phyloP scores from a whole-genome alignment of 768 basidiomycete species.

The Boletus sp. region DNA sequence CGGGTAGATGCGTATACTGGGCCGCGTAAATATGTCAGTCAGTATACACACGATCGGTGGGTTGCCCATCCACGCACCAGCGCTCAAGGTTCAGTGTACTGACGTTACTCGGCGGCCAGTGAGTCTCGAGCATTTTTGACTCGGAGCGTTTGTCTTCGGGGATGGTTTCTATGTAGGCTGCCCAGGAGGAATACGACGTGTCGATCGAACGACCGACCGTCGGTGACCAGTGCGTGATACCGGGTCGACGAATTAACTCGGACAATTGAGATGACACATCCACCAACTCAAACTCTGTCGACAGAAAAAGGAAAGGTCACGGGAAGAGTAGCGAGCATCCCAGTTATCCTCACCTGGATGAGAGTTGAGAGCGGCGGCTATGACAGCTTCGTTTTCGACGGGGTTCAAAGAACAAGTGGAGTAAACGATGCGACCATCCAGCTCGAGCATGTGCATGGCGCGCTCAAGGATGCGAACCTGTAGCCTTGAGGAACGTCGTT shows the following conservation, averaged over 20 bases:
- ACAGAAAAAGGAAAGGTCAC: background rate
- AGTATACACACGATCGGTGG: background rate
- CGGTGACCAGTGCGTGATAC: conserved; percentile 76
- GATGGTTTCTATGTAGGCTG: conserved; percentile 52
- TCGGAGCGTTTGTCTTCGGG: conserved; percentile 46
- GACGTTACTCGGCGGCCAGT: conserved; percentile 78
- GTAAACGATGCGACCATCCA: conserved; percentile 89
- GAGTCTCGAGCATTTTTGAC: conserved; percentile 62
- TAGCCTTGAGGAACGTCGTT: conserved; percentile 48
- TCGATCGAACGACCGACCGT: conserved; percentile 53
- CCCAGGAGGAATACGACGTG: conserved; percentile 56
- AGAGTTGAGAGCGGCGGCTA: conserved; percentile 74
- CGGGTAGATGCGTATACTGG: conserved; percentile 85
- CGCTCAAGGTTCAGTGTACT: conserved; percentile 59
- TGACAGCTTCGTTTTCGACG: conserved; percentile 94
- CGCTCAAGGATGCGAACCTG: conserved; percentile 91
- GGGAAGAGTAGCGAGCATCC: background rate
- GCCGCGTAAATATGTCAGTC: background rate
- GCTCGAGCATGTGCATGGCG: conserved; percentile 82
- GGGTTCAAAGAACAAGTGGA: conserved; percentile 98
- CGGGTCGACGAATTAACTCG: conserved; percentile 69
- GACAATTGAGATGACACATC: conserved; percentile 74
- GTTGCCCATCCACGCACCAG: conserved; percentile 50
- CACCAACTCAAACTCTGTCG: conserved; percentile 68
- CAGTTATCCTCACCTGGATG: conserved; percentile 51